These are phyloP conservation scores for Glycine tomentella DNA, from an alignment of 306 rosid species.

Conservation along the genomic window DNA sequence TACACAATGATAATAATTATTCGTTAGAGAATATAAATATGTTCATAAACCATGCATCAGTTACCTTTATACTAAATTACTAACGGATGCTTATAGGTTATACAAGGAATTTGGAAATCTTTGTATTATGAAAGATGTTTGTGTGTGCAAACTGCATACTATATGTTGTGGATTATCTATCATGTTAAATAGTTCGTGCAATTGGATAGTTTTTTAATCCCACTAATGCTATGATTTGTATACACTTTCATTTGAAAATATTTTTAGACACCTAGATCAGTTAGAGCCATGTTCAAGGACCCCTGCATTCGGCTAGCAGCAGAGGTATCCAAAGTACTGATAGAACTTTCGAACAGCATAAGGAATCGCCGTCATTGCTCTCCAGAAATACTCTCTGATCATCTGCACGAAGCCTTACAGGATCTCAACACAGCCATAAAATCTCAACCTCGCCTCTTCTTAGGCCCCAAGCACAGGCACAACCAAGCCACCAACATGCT, in stretches of 20 bases:
- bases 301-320: conserved; percentile 75
- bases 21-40: too few species aligned
- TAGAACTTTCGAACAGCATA: conserved; percentile 83
- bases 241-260: background rate
- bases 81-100: background rate
- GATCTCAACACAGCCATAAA: conserved; percentile 88
- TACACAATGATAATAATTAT: too few species aligned
- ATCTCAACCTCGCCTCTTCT: conserved; percentile 93
- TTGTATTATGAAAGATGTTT: background rate
- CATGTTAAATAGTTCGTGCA: background rate
- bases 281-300: conserved; percentile 84
- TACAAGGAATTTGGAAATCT: background rate
- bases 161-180: background rate
- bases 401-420: conserved; percentile 87
- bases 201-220: conserved; percentile 11
- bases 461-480: conserved; percentile 72
- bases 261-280: conserved; percentile 77
- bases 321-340: conserved; percentile 81
- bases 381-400: conserved; percentile 89
- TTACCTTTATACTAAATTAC: too few species aligned
- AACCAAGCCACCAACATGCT: conserved; percentile 68
- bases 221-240: background rate
- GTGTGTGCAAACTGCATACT: background rate
- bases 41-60: too few species aligned
- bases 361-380: conserved; percentile 85